A percentile compares a stretch with the other conserved stretches of the same genome.
Evolutionary conservation across 768 basidiomycete species (phyloP).

Genomic region (Rhodosporidiobolus sp.): DNA sequence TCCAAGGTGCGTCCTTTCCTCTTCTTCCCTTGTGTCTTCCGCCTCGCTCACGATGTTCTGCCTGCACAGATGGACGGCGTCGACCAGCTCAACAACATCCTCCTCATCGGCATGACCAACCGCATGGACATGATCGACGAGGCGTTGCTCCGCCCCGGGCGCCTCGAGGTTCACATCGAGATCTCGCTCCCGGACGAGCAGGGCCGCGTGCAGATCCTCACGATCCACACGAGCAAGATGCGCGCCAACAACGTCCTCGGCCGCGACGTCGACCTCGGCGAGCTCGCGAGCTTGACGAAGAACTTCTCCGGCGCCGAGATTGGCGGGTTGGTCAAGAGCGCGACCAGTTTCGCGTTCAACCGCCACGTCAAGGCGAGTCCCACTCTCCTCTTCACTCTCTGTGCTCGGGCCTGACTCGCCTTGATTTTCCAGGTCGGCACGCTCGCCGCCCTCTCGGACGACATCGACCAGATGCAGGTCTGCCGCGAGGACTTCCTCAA

Average conservation of each 20-base stretch:
- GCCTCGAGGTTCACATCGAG: slow-evolving; percentile 99
- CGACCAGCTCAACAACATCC: slow-evolving; percentile 96
- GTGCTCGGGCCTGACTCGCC: not conserved
- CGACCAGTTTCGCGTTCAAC: slow-evolving; percentile 96
- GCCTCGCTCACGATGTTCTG: not conserved
- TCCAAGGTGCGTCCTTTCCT: slow-evolving; percentile 67
- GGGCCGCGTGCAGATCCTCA: slow-evolving; percentile 88
- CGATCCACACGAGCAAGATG: slow-evolving; percentile 95
- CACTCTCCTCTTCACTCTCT: not conserved
- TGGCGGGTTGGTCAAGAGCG: slow-evolving; percentile 91
- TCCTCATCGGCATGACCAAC: slow-evolving; percentile 99
- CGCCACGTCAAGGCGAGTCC: slow-evolving; percentile 77
- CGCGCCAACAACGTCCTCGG: slow-evolving; percentile 86
- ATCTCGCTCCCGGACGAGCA: slow-evolving; percentile 93
- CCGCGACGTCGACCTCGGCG: slow-evolving; percentile 70
- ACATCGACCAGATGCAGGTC: slow-evolving; percentile 88
- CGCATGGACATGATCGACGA: slow-evolving; percentile 98
- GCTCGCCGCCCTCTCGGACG: slow-evolving; percentile 91
- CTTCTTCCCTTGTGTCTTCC: not conserved
- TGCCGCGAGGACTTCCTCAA: slow-evolving; percentile 79
- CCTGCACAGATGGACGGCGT: slow-evolving; percentile 89
- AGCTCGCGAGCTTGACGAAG: slow-evolving; percentile 81
- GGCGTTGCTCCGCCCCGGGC: slow-evolving; percentile 91
- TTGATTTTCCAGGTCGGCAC: slow-evolving; percentile 70
- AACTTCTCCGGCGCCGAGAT: slow-evolving; percentile 99